A percentile compares a stretch with the other conserved stretches of the same genome.
Conservation (phyloP, 2,329 filamentous ascomycete genomes). For the Beauveria sp. region DNA sequence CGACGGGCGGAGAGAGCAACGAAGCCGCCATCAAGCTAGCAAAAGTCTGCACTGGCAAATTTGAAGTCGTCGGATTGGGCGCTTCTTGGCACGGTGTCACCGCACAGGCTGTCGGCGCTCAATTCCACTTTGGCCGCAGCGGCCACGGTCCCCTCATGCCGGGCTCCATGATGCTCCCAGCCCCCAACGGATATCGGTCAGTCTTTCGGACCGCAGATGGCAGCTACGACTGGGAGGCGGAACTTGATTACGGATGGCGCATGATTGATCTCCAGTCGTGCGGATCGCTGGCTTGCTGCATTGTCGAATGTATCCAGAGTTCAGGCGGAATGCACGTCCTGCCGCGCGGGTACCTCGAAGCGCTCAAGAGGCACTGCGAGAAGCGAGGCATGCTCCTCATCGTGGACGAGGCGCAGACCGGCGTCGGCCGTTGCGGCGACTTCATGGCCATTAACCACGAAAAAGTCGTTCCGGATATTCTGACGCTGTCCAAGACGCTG, state of each 20-base stretch:
- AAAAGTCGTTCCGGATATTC: slow-evolving; percentile 48
- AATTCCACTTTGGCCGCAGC: slow-evolving; percentile 48
- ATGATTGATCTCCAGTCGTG: slow-evolving; percentile 52
- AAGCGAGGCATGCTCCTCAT: slow-evolving; percentile 52
- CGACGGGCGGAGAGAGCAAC: slow-evolving; percentile 48
- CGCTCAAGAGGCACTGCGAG: slow-evolving; percentile 47
- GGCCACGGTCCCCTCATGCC: slow-evolving; percentile 43
- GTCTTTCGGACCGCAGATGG: slow-evolving; percentile 51
- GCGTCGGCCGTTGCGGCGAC: slow-evolving; percentile 47
- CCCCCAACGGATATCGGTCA: slow-evolving; percentile 54
- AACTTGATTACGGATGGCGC: slow-evolving; percentile 52
- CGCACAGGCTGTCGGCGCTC: slow-evolving; percentile 42
- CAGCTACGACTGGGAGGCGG: slow-evolving; percentile 54
- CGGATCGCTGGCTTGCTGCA: slow-evolving; percentile 55
- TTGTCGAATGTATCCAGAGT: slow-evolving; percentile 55
- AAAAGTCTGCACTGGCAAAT: slow-evolving; percentile 57
- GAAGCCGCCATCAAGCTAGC: slow-evolving; percentile 59
- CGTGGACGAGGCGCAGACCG: slow-evolving; percentile 55
- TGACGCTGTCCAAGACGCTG: slow-evolving; percentile 53
- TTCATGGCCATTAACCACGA: slow-evolving; percentile 54
- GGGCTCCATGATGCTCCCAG: slow-evolving; percentile 49
- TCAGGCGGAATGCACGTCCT: slow-evolving; percentile 52
- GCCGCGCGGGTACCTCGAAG: slow-evolving; percentile 50
- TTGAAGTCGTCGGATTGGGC: slow-evolving; percentile 53
- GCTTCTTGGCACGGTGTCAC: slow-evolving; percentile 57